Conservation (phyloP, 2,329 filamentous ascomycete genomes). For the Fusarium sulawesiense region DNA sequence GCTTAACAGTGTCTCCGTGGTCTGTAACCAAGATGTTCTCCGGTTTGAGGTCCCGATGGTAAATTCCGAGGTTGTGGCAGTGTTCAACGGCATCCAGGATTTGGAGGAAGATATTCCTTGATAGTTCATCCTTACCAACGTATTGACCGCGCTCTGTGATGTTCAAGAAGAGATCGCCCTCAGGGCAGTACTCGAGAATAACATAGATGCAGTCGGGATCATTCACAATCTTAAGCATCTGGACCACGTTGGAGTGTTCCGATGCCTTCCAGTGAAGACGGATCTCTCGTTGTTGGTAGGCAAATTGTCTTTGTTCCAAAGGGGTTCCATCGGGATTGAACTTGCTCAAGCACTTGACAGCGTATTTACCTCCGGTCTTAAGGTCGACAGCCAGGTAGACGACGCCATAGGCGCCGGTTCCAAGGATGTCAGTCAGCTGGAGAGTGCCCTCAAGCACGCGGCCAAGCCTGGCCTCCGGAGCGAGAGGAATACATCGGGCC, state of each 20-base stretch:
- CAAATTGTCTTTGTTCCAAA: constrained; percentile 85
- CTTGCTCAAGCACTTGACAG: constrained; percentile 97
- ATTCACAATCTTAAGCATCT: constrained; percentile 93
- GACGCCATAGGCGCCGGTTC: constrained; percentile 94
- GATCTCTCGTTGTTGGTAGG: constrained; percentile 94
- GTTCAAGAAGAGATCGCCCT: constrained; percentile 96
- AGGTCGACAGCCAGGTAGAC: constrained; percentile 92
- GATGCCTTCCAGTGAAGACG: constrained; percentile 90
- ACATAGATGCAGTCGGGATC: constrained; percentile 93
- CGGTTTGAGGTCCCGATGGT: constrained; percentile 96
- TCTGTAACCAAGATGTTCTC: constrained; percentile 97
- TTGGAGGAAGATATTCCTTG: constrained; percentile 90
- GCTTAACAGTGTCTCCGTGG: constrained; percentile 88
- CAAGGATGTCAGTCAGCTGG: constrained; percentile 85
- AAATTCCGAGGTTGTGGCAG: constrained; percentile 93
- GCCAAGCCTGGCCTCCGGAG: constrained; percentile 88
- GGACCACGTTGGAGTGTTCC: constrained; percentile 91
- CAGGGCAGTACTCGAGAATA: constrained; percentile 95
- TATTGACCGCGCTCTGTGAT: constrained; percentile 96
- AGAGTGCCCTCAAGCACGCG: constrained; percentile 84
- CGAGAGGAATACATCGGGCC: constrained; percentile 65
- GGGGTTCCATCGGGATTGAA: constrained; percentile 75
- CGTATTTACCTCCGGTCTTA: constrained; percentile 83
- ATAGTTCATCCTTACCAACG: constrained; percentile 89
- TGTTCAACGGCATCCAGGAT: constrained; percentile 96